These are phyloP conservation scores for Centella asiatica DNA, from an alignment of 129 eudicot species.

Conservation along the genomic window DNA sequence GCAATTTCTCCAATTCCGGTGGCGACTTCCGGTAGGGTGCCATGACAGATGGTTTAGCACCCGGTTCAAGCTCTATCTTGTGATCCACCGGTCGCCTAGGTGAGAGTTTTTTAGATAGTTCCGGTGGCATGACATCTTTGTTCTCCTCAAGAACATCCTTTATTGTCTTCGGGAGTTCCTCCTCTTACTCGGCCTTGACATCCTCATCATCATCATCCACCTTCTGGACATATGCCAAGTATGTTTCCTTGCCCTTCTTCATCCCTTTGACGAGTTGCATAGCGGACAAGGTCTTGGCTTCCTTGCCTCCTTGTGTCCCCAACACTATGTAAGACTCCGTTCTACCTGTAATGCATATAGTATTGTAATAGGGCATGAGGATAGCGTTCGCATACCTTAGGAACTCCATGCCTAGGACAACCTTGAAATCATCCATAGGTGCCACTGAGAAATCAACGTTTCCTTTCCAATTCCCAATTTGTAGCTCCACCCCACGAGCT, in stretches of 20 bases:
- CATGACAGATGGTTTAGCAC: neutral
- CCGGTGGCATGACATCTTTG: neutral
- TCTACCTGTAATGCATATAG: too few species aligned
- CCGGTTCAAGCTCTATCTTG: neutral
- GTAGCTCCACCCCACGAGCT: neutral
- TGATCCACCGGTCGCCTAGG: neutral
- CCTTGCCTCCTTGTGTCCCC: neutral
- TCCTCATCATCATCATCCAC: too few species aligned
- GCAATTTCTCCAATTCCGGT: neutral
- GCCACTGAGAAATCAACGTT: neutral
- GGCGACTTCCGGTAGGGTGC: neutral
- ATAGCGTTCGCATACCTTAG: too few species aligned
- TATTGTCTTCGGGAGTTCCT: neutral
- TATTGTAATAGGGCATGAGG: too few species aligned
- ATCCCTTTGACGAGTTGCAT: too few species aligned
- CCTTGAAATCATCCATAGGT: too few species aligned
- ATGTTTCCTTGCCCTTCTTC: too few species aligned
- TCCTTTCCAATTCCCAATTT: neutral
- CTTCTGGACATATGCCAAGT: too few species aligned
- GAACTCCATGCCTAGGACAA: too few species aligned
- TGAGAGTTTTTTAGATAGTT: neutral
- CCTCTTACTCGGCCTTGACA: neutral
- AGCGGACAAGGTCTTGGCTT: neutral
- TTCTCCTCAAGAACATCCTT: neutral
- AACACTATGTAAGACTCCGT: neutral